Percentiles rank a stretch among this genome's conserved stretches.
phyloP scores from a whole-genome alignment of 371 early-diverging fungal genomes.

The Mortierella polycephala region DNA sequence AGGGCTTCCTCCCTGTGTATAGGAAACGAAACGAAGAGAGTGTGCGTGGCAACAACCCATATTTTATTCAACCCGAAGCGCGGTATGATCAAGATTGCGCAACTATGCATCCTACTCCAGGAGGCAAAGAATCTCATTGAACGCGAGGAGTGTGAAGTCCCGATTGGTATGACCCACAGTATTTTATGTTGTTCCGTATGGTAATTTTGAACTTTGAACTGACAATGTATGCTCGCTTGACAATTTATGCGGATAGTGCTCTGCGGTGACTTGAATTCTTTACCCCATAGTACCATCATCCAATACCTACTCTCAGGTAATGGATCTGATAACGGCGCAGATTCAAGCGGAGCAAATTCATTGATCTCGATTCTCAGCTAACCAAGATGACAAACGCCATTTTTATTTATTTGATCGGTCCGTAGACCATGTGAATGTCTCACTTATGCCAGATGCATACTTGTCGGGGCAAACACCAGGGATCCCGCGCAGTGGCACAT shows the following conservation, averaged over 20 bases:
- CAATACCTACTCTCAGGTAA: neutral
- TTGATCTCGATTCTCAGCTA: neutral
- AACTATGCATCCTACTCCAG: constrained; percentile 30
- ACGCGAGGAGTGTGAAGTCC: constrained; percentile 2
- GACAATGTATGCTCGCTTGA: neutral
- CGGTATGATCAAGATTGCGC: constrained; percentile 46
- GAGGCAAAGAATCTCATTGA: constrained; percentile 9
- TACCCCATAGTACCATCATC: neutral
- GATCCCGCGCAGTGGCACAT: no score
- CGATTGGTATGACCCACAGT: constrained; percentile 12
- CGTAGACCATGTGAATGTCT: no score
- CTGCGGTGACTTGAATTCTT: neutral
- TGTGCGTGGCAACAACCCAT: constrained; percentile 47
- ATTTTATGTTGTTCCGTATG: neutral
- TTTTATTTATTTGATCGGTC: no score
- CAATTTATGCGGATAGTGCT: neutral
- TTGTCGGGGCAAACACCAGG: no score
- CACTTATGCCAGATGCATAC: no score
- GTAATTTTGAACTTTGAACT: neutral
- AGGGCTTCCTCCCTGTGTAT: neutral
- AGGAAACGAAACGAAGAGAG: constrained; percentile 6
- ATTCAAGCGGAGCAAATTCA: neutral
- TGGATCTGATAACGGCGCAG: neutral
- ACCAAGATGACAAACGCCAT: no score
- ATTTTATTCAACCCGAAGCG: constrained; percentile 28